Base-by-base conservation (phyloP, 2,329 filamentous ascomycete species). In the Cladosporium sp. region DNA sequence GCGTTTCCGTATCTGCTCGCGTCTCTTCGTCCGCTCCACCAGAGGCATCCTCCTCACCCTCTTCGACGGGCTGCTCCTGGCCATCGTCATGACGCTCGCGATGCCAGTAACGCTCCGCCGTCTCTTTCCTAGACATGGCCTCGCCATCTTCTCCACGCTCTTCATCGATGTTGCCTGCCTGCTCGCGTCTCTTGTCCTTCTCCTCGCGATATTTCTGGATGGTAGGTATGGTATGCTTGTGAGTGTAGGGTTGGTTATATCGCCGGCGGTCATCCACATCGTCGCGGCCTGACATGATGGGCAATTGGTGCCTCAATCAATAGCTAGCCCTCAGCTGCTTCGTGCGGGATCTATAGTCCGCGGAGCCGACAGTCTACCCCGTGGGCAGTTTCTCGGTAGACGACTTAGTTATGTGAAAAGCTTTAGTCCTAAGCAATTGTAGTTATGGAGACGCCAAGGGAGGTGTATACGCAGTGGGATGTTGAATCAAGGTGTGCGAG, bases 201-300 rank as follows among this genome's bases (percentile, higher is more conserved):
- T 82, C 81, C 66, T 83, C 75, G 34, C 78, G 77, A 66, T 82
- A 83, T 62, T 76, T 77, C 58, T 79, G 75, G 32, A 83, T 77
- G 7, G 81, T 83, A 2, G 81, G 81, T 39, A 83, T 80, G 23
- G 78, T 77, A 62, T 82, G 77, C 48, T 77, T 75, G 3, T 76
- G 73, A 4, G 77, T 81, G 69, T 83, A 82, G 6, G 80, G 79
- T 21, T 76, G 73, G 57, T 76, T 76, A 72, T 80, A 78, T 66
- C 76, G 73, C 32, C 74, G 76, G 58, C 75, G 73, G 28, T 79
- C 72, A n/a, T 79, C 75, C 60, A 81, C 80, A 43, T 83, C 81
- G 43, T 81, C 72, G 58, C 68, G 59, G 30, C 73, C 72, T 7
- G 72, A 74, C 74, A 76, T 76, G 62, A n/a, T 69, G 62, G 54